Conservation (phyloP, 345 rosid species). For the Acer saccharum region DNA sequence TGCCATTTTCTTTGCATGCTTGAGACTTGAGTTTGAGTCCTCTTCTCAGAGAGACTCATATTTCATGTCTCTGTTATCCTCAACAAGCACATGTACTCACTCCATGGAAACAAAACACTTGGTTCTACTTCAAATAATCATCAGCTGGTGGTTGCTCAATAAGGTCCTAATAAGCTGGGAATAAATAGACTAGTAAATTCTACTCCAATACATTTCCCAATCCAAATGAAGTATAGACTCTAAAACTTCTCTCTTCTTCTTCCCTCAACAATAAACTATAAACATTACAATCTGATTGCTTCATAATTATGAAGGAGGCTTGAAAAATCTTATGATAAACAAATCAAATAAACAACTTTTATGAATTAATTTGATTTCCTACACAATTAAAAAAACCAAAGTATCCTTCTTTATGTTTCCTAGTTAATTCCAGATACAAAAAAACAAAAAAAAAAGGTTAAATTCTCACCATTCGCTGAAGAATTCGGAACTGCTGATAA, state of each 20-base stretch:
- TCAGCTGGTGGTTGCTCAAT: neutral
- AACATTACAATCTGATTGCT: neutral
- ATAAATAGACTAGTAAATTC: too few relatives aligned
- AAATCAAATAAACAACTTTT: too few relatives aligned
- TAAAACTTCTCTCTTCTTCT: neutral
- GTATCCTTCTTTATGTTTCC: neutral
- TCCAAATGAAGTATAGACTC: neutral
- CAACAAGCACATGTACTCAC: neutral
- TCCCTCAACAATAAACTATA: neutral
- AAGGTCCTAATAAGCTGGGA: neutral
- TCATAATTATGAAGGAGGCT: neutral
- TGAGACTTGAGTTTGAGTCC: neutral
- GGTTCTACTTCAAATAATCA: neutral
- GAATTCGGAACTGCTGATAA: slow-evolving; percentile 82
- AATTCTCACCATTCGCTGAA: slow-evolving; percentile 62
- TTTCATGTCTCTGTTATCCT: neutral
- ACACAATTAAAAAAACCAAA: neutral
- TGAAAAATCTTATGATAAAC: neutral
- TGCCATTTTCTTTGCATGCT: too few relatives aligned
- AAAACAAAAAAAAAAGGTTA: neutral
- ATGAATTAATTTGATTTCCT: too few relatives aligned
- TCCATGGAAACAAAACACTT: neutral
- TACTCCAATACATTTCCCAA: too few relatives aligned
- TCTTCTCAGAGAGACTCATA: neutral
- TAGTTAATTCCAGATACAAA: neutral